Evolutionary conservation across 2,329 filamentous ascomycete genomes (phyloP), one percentile per base, ranked within the genome.

Genomic region (Fusarium staphyleae): DNA sequence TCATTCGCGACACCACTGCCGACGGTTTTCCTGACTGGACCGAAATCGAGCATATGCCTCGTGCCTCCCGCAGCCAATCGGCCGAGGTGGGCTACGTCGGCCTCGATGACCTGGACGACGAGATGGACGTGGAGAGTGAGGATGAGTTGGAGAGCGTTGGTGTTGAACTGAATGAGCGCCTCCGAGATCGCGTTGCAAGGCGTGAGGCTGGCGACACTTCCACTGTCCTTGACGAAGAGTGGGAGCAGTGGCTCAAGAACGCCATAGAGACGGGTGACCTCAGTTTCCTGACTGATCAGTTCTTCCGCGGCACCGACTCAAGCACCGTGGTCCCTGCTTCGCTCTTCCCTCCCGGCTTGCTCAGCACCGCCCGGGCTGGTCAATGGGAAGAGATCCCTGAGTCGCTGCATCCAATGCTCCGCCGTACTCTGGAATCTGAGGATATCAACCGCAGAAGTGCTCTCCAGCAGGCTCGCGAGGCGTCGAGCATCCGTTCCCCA

Each of bases 191-290:
- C 40, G 86, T 84, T 7, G 86, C 85, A 13, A 79, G 83, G 39
- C 81, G 84, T 48, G 84, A 87, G 59, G 81, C 84, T 4, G 86
- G 85, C 35, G 82, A 86, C 57, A 73, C 73, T 24, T 79, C 80
- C 13, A 78, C 81, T 39, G 79, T 84, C 19, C 78, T 90, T 61
- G 87, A 90, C 66, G 86, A 88, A 57, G 86, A 87, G 64, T 90
- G 86, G 86, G 87, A 90, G 70, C 86, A 88, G 70, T 90, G 87
- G 83, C 75, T 90, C 55, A 90, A 90, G 72, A 85, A 87, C 65
- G 86, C 83, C 35, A 82, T 87, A 41, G 87, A 90, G 66, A 78
- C 82, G 5, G 87, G 86, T 53, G 76, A 82, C 48, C 72, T 86
- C 30, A 75, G 79, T 14, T 75, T 78, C 42, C 67, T 81, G 19